Percentiles rank a stretch among this genome's conserved stretches.
These are phyloP conservation scores for Apiospora kogelbergensis DNA, from an alignment of 2,329 filamentous ascomycete species.

Conservation along the genomic window DNA sequence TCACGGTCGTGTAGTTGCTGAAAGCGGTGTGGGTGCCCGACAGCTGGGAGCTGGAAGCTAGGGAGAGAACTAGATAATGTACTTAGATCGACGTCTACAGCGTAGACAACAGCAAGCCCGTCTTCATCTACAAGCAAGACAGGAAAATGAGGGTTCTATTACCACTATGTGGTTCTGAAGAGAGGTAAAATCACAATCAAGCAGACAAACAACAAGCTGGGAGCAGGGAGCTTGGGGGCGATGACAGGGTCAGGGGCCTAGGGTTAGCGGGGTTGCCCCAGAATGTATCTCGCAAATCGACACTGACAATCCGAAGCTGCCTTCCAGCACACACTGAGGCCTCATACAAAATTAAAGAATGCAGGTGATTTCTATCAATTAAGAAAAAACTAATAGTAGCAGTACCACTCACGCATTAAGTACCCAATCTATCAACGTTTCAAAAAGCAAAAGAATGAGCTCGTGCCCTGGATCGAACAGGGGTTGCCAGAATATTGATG, in stretches of 20 bases:
- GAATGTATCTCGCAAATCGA: neutral
- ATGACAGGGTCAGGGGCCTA: neutral
- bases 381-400: neutral
- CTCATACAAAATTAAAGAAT: neutral
- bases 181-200: no score
- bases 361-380: neutral
- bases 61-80: no score
- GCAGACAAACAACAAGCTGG: no score
- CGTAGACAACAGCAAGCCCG: no score
- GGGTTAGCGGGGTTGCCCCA: neutral
- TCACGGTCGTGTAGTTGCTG: neutral
- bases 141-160: no score
- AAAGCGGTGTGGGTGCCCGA: neutral
- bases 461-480: constrained; percentile 7
- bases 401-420: neutral
- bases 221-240: no score
- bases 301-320: neutral
- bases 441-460: neutral
- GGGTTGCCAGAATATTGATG: constrained; percentile 1
- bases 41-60: neutral
- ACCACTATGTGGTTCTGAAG: no score
- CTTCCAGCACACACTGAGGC: no score
- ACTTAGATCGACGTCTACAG: no score
- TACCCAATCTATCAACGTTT: no score
- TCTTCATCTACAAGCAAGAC: no score